Evolutionary conservation across 129 eudicot genomes (phyloP), one percentile per base, ranked within the genome.

Genomic region (Tagetes patula): DNA sequence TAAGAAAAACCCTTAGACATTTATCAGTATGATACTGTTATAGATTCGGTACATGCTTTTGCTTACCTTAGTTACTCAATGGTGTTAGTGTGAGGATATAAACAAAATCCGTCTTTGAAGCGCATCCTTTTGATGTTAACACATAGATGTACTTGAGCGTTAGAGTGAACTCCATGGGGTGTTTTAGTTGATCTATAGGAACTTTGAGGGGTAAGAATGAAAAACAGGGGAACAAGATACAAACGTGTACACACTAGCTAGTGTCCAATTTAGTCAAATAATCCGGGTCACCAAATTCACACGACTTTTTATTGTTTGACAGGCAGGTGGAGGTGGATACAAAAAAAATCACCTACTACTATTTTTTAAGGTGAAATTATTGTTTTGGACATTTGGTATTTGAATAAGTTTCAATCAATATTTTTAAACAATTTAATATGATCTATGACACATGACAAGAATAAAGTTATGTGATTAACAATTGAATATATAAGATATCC

Each of bases 211-310:
- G 54, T 36, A 13, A 20, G 27, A 65, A 69, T 11, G n/a, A 55
- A 52, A 52, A 50, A 60, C 39, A 12, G 54, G 34, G 2, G 2
- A 46, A 9, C 12, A 67, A 14, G 32, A 71, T 60, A 52, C 67
- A 75, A 71, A 39, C 48, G 69, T 43, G 47, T 47, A 71, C 20
- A 55, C 3, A 52, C 34, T 20, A 20, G 27, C 11, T 1, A 41
- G 52, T 4, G 32, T 69, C 54, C 53, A 5, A 48, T 14, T 69
- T 36, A 77, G 82, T 78, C 77, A 71, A 78, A 63, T 62, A 78
- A 50, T 62, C 50, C 60, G 68, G 78, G 67, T 72, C 61, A 78
- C 61, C 68, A 20, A 52, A 71, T 42, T 45, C 67, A 70, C 67
- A 40, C 14, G 31, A 42, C 59, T 62, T 50, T 78, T 50, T 50